Conservation (phyloP, 306 rosid genomes). For the Astragalus glycyphyllos region DNA sequence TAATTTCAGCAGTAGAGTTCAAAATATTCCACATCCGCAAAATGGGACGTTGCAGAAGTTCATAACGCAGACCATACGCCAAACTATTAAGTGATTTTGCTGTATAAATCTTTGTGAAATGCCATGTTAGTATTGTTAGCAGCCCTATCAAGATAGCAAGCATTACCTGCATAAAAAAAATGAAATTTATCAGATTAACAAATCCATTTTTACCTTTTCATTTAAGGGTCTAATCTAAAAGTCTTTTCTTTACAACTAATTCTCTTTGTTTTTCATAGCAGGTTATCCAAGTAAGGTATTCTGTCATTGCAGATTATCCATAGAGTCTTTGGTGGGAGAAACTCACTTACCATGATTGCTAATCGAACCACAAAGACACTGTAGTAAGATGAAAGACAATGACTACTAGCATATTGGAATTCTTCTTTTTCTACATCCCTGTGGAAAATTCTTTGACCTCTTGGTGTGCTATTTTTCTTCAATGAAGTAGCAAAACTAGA, state of each 20-base stretch:
- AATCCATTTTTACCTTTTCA: neutral
- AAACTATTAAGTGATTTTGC: conserved; percentile 74
- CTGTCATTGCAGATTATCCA: too few species aligned
- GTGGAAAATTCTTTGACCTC: conserved; percentile 66
- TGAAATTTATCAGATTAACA: conserved; percentile 21
- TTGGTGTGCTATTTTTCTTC: conserved; percentile 55
- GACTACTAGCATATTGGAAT: conserved; percentile 68
- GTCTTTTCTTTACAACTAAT: too few species aligned
- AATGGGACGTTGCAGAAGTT: conserved; percentile 91
- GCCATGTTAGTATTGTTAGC: conserved; percentile 94
- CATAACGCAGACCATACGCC: conserved; percentile 93
- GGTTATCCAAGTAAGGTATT: too few species aligned
- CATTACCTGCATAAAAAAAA: conserved; percentile 71
- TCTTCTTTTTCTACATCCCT: conserved; percentile 93
- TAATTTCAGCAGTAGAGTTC: conserved; percentile 90
- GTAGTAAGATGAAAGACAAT: conserved; percentile 90
- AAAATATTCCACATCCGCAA: conserved; percentile 96
- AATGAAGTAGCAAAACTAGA: conserved; percentile 52
- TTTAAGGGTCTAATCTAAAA: too few species aligned
- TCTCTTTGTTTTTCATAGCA: neutral
- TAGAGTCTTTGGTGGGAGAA: neutral
- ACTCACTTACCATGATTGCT: conserved; percentile 87
- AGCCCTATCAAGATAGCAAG: conserved; percentile 93
- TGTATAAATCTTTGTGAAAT: conserved; percentile 91
- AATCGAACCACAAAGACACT: conserved; percentile 96